Evolutionary conservation across 2,329 filamentous ascomycete genomes (phyloP), one percentile per base, ranked within the genome.

Genomic region (Metarhizium album): DNA sequence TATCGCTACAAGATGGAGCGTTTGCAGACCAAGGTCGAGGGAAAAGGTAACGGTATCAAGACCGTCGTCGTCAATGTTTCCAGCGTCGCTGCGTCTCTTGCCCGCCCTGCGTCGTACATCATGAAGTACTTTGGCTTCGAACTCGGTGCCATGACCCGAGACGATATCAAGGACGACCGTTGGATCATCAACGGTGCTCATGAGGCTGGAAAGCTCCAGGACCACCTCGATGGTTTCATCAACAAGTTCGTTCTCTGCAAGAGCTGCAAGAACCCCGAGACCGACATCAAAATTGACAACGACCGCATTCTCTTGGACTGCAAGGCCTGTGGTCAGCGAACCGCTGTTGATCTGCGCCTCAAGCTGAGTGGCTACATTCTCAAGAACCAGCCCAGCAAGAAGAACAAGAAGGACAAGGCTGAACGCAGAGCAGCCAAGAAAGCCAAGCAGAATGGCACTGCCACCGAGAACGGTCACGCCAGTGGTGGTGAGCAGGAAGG

Each of bases 1-100:
- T 98, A 98, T 78, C 93, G 93, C 72, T 98, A 98, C 84, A 98
- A 98, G 83, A 98, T 98, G 93, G 93, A 97, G 77, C 86, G 84
- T 63, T 78, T 98, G 68, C 89, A 95, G 79, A 95, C 93, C 71
- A 98, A 98, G 80, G 94, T 98, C 64, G 93, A 98, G 76, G 93
- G 93, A 74, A 98, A 98, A 75, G 93, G 93, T 61, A 98, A 98
- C 76, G 93, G 93, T 67, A 98, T 98, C 83, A 98, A 98, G 79
- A 98, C 61, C 63, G 93, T 98, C 65, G 85, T 98, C 62, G 89
- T 95, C 80, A 98, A 98, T 73, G 75, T 98, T 67, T 88, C 84
- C 79, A 94, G 87, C 67, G 90, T 98, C 61, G 90, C 91, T 62
- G 79, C 87, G 65, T 94, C 91, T 56, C 83, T 98, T 61, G 89